phyloP scores from a whole-genome alignment of 176 grass and related monocot genomes.

The Oryza longistaminata region DNA sequence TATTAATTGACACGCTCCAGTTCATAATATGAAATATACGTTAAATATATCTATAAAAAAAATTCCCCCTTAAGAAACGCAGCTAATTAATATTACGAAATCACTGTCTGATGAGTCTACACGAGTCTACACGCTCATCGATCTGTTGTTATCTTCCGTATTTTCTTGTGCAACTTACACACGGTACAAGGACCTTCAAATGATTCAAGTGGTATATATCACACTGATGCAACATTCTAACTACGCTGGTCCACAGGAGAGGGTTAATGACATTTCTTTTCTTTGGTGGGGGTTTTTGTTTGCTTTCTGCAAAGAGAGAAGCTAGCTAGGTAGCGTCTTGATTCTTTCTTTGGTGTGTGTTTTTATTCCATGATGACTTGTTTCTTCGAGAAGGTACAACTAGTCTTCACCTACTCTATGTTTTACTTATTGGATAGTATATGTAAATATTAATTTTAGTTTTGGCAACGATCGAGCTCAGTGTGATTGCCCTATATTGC shows the following conservation, averaged over 20 bases:
- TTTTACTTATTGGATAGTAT: background rate
- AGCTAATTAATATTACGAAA: background rate
- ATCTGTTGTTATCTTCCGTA: constrained; percentile 1
- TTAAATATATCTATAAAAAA: background rate
- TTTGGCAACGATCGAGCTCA: background rate
- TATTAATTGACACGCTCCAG: background rate
- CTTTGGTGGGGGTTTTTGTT: constrained; percentile 11
- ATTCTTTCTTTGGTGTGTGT: constrained; percentile 5
- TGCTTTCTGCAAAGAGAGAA: constrained; percentile 30
- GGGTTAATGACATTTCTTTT: constrained; percentile 33
- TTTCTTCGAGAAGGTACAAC: constrained; percentile 46
- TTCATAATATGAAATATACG: background rate
- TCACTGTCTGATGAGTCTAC: background rate
- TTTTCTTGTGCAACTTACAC: constrained; percentile 22
- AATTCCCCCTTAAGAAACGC: background rate
- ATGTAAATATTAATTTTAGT: background rate
- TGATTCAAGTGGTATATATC: background rate
- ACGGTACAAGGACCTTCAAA: constrained; percentile 27
- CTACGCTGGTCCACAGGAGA: constrained; percentile 28
- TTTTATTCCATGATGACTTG: constrained; percentile 25
- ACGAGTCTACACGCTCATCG: constrained; percentile 12
- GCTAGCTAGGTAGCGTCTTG: constrained; percentile 11
- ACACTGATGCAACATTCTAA: constrained; percentile 33
- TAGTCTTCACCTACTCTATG: constrained; percentile 47
- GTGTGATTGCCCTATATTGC: background rate